phyloP scores from a whole-genome alignment of 495 filamentous ascomycete species.

The Rusavskia elegans region DNA sequence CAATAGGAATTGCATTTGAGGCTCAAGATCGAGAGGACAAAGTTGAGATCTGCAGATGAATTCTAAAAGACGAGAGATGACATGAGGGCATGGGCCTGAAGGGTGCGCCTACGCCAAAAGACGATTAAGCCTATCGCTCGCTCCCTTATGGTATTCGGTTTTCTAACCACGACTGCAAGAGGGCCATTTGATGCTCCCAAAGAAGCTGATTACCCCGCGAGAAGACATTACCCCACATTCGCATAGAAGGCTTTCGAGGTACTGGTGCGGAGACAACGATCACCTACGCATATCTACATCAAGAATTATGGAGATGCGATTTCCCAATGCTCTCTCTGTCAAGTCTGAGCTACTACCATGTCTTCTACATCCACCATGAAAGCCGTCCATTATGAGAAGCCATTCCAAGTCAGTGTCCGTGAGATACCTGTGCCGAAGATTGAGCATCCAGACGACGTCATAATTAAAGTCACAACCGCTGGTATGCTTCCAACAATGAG shows the following conservation, averaged over 20 bases:
- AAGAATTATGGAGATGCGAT: not conserved
- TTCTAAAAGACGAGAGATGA: too few relatives aligned
- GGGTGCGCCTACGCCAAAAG: too few relatives aligned
- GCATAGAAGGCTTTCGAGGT: not conserved
- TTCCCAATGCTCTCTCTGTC: not conserved
- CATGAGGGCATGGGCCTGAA: too few relatives aligned
- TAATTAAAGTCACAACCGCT: constrained; percentile 41
- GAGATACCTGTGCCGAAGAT: constrained; percentile 33
- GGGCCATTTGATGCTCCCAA: too few relatives aligned
- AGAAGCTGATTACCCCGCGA: not conserved
- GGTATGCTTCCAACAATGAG: constrained; percentile 6
- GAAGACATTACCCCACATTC: not conserved
- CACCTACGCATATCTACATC: not conserved
- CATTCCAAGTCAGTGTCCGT: constrained; percentile 33
- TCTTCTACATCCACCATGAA: constrained; percentile 26
- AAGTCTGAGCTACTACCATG: not conserved
- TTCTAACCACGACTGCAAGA: too few relatives aligned
- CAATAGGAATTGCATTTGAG: too few relatives aligned
- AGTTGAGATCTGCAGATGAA: too few relatives aligned
- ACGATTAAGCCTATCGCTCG: too few relatives aligned
- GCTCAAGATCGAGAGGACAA: too few relatives aligned
- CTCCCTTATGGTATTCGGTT: too few relatives aligned
- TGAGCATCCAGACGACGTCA: constrained; percentile 35
- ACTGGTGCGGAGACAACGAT: not conserved
- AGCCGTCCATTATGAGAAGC: constrained; percentile 37